phyloP scores from a whole-genome alignment of 2,329 filamentous ascomycete genomes.

The Huntiella abstrusa region DNA sequence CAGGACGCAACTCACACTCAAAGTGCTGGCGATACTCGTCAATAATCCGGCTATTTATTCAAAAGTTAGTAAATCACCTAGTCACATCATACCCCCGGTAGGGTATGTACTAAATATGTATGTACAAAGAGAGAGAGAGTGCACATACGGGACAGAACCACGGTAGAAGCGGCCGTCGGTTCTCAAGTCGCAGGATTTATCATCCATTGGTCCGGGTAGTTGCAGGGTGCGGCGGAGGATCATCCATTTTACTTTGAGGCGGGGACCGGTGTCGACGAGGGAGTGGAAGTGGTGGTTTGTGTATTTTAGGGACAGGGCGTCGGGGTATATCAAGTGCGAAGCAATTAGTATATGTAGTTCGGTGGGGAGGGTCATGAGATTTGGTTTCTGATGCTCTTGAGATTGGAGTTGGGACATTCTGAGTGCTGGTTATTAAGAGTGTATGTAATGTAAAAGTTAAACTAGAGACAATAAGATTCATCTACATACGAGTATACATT shows the following conservation, averaged over 20 bases:
- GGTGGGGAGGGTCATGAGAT: constrained; percentile 34
- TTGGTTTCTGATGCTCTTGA: no score
- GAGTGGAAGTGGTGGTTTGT: constrained; percentile 42
- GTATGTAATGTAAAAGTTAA: no score
- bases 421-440: no score
- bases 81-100: not conserved
- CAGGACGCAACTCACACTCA: constrained; percentile 39
- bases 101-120: no score
- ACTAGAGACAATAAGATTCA: no score
- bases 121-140: not conserved
- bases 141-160: constrained; percentile 35
- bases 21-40: constrained; percentile 38
- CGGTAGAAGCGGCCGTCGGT: constrained; percentile 42
- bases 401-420: not conserved
- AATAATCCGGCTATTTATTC: constrained; percentile 32
- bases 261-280: constrained; percentile 45
- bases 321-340: constrained; percentile 44
- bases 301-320: constrained; percentile 53
- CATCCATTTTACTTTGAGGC: constrained; percentile 50
- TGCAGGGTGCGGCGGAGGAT: constrained; percentile 42
- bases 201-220: constrained; percentile 44
- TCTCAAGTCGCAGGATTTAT: constrained; percentile 32
- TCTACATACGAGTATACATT: no score
- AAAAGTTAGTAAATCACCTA: not conserved
- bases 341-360: constrained; percentile 50